A percentile compares a stretch with the other conserved stretches of the same genome.
These are phyloP conservation scores for Gossypium schwendimanii DNA, from an alignment of 441 rosid genomes.

Conservation along the genomic window DNA sequence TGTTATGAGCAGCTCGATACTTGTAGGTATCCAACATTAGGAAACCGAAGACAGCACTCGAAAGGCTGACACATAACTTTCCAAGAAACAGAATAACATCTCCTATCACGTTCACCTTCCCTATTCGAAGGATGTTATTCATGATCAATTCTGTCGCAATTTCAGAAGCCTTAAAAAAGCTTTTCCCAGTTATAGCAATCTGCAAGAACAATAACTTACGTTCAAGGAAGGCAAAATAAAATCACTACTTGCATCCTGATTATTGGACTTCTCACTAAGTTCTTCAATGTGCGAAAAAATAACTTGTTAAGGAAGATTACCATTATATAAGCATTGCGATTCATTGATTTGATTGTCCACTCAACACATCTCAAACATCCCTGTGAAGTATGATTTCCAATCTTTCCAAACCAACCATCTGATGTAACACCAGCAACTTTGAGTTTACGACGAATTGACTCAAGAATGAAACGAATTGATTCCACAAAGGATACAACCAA, in stretches of 20 bases:
- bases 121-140: conserved; percentile 79
- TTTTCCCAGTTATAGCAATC: conserved; percentile 93
- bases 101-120: conserved; percentile 89
- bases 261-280: not conserved
- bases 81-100: conserved; percentile 87
- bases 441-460: conserved; percentile 69
- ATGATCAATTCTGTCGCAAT: conserved; percentile 85
- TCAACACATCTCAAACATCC: conserved; percentile 58
- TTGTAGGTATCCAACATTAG: conserved; percentile 89
- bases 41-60: conserved; percentile 83
- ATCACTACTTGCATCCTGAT: not conserved
- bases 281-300: not conserved
- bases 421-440: conserved; percentile 50
- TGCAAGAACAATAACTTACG: conserved; percentile 24
- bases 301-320: conserved; percentile 26
- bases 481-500: conserved; percentile 82
- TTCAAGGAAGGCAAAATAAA: not conserved
- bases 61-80: conserved; percentile 86
- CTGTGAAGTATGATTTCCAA: conserved; percentile 44
- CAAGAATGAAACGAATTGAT: conserved; percentile 83
- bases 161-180: conserved; percentile 75
- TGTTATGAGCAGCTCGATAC: conserved; percentile 64
- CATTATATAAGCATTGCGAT: conserved; percentile 96
- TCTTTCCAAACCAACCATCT: conserved; percentile 60
- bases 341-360: conserved; percentile 77